A percentile compares a stretch with the other conserved stretches of the same genome.
phyloP scores from a whole-genome alignment of 116 monocot species.

The Cymodocea nodosa region DNA sequence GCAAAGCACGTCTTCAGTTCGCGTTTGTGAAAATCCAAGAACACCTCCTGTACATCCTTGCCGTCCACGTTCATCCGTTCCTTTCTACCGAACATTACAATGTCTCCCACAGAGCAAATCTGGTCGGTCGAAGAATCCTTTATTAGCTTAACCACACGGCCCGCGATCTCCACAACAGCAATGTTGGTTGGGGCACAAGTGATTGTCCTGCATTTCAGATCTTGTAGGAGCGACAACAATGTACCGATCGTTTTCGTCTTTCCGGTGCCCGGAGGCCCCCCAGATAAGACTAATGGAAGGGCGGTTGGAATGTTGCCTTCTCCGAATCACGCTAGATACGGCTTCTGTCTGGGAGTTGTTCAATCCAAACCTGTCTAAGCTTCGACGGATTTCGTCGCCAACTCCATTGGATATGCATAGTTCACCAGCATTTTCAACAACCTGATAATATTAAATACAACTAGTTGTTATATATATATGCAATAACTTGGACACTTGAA shows the following conservation, averaged over 20 bases:
- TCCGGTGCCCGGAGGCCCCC: constrained; percentile 80
- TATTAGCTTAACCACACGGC: constrained; percentile 13
- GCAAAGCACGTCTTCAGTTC: constrained; percentile 17
- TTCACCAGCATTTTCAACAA: background rate
- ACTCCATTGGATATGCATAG: background rate
- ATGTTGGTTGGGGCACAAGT: constrained; percentile 51
- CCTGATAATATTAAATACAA: background rate
- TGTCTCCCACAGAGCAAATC: constrained; percentile 17
- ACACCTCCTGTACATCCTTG: constrained; percentile 10
- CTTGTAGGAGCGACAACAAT: constrained; percentile 18
- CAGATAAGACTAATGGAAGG: constrained; percentile 36
- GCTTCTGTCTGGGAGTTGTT: constrained; percentile 18
- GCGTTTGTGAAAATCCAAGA: constrained; percentile 4
- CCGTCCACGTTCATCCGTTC: constrained; percentile 34
- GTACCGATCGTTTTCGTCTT: constrained; percentile 45
- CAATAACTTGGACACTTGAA: background rate
- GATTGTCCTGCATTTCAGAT: constrained; percentile 18
- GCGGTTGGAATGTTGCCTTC: background rate
- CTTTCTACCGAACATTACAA: constrained; percentile 46
- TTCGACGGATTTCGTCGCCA: background rate
- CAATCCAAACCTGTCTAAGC: background rate
- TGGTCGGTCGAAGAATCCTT: background rate
- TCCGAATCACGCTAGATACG: constrained; percentile 7
- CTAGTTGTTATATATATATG: background rate
- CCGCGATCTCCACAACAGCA: constrained; percentile 30